A percentile compares a stretch with the other conserved stretches of the same genome.
phyloP scores from a whole-genome alignment of 1,284 basidiomycete species.

The Sanghuangporus sanghuang region DNA sequence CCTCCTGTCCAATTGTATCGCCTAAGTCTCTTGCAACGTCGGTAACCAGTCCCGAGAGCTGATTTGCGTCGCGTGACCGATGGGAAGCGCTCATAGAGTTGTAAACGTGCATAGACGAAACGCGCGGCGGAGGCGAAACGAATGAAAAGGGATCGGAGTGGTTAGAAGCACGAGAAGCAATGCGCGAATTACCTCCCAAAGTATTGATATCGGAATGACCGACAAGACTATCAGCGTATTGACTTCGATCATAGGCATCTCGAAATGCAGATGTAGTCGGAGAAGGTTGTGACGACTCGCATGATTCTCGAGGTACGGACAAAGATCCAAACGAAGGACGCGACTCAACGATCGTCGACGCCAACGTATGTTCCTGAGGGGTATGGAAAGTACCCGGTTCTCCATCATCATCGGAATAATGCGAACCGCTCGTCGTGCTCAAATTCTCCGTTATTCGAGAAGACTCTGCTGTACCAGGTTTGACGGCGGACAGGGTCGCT shows the following conservation, averaged over 20 bases:
- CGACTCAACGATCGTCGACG: slow-evolving; percentile 23
- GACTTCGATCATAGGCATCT: slow-evolving; percentile 41
- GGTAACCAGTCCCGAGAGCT: slow-evolving; percentile 15
- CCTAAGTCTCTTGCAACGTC: neutral
- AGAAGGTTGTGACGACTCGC: slow-evolving; percentile 52
- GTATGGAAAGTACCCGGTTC: slow-evolving; percentile 25
- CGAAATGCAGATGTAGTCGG: slow-evolving; percentile 66
- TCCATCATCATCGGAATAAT: slow-evolving; percentile 26
- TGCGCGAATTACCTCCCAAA: slow-evolving; percentile 31
- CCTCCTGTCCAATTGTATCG: neutral
- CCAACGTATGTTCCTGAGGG: slow-evolving; percentile 12
- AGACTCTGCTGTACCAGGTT: neutral
- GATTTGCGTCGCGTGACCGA: slow-evolving; percentile 14
- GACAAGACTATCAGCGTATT: slow-evolving; percentile 17
- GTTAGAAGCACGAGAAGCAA: slow-evolving; percentile 46
- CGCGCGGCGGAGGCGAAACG: slow-evolving; percentile 50
- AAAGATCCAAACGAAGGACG: slow-evolving; percentile 33
- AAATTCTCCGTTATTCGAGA: slow-evolving; percentile 6
- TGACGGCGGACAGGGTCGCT: slow-evolving; percentile 9
- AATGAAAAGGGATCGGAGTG: slow-evolving; percentile 37
- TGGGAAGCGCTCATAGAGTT: slow-evolving; percentile 20
- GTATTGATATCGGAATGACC: slow-evolving; percentile 16
- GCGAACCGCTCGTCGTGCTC: slow-evolving; percentile 24
- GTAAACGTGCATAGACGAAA: slow-evolving; percentile 32
- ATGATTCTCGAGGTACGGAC: slow-evolving; percentile 37